Evolutionary conservation across 1,139 yeast genomes (phyloP).

Genomic region (Yamadazyma diospyri): DNA sequence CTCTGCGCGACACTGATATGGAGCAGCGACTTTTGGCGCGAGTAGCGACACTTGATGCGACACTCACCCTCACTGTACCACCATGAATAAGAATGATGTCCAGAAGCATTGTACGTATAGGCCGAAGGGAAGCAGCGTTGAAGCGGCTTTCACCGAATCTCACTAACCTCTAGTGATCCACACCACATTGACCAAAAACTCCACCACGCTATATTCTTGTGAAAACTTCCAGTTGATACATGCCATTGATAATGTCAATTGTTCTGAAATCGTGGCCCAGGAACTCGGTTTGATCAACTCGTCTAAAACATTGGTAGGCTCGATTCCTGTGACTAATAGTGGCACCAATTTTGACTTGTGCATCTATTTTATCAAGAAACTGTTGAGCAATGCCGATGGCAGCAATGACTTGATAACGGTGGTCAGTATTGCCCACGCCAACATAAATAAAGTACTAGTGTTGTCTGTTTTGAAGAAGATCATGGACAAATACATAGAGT

Average conservation of each 20-base stretch:
- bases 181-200: conserved; percentile 48
- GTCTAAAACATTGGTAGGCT: conserved; percentile 42
- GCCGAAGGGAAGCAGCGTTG: neutral
- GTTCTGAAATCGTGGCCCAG: conserved; percentile 53
- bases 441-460: conserved; percentile 43
- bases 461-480: conserved; percentile 47
- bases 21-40: too few relatives aligned
- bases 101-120: conserved; percentile 30
- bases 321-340: conserved; percentile 33
- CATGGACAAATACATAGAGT: conserved; percentile 46
- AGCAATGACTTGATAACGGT: conserved; percentile 51
- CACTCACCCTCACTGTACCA: too few relatives aligned
- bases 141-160: neutral
- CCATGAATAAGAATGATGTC: conserved; percentile 23
- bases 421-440: conserved; percentile 42
- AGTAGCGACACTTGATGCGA: too few relatives aligned
- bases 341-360: conserved; percentile 29
- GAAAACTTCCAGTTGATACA: conserved; percentile 45
- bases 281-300: conserved; percentile 53
- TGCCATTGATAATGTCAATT: conserved; percentile 39
- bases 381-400: conserved; percentile 38
- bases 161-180: conserved; percentile 30
- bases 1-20: too few relatives aligned
- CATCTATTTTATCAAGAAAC: conserved; percentile 49
- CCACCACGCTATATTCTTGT: conserved; percentile 54